phyloP scores from a whole-genome alignment of 2,329 filamentous ascomycete genomes.

The Paecilomyces sp. region DNA sequence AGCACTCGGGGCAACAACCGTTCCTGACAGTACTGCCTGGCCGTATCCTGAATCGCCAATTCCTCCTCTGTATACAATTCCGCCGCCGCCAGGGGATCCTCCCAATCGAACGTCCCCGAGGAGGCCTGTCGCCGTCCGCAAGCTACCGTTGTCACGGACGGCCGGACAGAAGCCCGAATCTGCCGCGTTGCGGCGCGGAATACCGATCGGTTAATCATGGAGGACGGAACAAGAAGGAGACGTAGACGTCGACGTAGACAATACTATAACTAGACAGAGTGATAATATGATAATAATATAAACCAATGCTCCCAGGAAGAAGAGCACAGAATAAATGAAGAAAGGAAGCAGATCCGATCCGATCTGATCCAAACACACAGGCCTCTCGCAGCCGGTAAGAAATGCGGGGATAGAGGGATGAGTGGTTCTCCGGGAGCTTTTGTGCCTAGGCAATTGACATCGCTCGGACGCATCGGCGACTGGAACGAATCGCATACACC shows the following conservation, averaged over 20 bases:
- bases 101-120: slow-evolving; percentile 67
- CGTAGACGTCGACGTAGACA: no score
- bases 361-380: not conserved
- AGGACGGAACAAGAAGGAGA: no score
- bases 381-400: not conserved
- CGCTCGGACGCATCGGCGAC: no score
- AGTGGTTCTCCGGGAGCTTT: not conserved
- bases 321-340: not conserved
- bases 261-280: not conserved
- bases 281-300: not conserved
- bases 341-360: not conserved
- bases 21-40: slow-evolving; percentile 91
- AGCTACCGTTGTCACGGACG: slow-evolving; percentile 11
- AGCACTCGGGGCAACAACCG: slow-evolving; percentile 76
- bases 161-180: slow-evolving; percentile 14
- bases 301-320: not conserved
- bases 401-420: not conserved
- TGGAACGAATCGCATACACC: no score
- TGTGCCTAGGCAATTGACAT: not conserved
- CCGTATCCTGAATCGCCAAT: slow-evolving; percentile 79
- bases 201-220: slow-evolving; percentile 25
- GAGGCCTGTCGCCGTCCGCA: slow-evolving; percentile 21
- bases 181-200: slow-evolving; percentile 25
- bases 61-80: slow-evolving; percentile 85
- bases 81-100: slow-evolving; percentile 72